Conservation (phyloP, 345 rosid genomes). For the Eucalyptus sp. region DNA sequence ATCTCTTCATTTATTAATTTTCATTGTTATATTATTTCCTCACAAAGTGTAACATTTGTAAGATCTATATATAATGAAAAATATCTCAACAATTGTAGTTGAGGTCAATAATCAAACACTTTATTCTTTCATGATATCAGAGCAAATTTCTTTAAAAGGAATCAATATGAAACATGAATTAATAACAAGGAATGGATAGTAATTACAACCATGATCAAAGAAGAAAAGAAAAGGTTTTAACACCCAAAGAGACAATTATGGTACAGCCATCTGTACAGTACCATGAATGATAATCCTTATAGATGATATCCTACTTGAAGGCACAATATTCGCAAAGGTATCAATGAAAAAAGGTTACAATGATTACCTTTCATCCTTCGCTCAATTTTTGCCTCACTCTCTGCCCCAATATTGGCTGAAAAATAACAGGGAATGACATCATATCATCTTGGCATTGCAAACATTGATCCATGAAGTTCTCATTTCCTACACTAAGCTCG, state of each 20-base stretch:
- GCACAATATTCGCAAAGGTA: background rate
- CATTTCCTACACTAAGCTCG: background rate
- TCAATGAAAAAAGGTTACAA: background rate
- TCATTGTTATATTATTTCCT: too few species aligned
- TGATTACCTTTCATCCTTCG: conserved; percentile 76
- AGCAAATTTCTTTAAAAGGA: background rate
- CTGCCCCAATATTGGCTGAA: conserved; percentile 73
- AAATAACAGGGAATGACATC: background rate
- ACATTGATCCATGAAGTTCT: background rate
- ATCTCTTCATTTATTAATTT: too few species aligned
- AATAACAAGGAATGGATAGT: background rate
- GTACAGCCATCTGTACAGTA: background rate
- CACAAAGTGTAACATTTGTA: too few species aligned
- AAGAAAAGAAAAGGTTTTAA: background rate
- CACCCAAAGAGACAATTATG: background rate
- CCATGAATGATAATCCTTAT: background rate
- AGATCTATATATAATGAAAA: too few species aligned
- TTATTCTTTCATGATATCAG: too few species aligned
- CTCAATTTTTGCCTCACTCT: conserved; percentile 77
- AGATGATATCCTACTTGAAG: background rate
- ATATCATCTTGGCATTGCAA: background rate
- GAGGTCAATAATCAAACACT: too few species aligned
- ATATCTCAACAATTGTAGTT: too few species aligned
- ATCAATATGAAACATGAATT: background rate
- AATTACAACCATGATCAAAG: background rate